Evolutionary conservation across 352 stramenopile genomes (phyloP), one percentile per base, ranked within the genome.

Genomic region (Bremia lactucae): DNA sequence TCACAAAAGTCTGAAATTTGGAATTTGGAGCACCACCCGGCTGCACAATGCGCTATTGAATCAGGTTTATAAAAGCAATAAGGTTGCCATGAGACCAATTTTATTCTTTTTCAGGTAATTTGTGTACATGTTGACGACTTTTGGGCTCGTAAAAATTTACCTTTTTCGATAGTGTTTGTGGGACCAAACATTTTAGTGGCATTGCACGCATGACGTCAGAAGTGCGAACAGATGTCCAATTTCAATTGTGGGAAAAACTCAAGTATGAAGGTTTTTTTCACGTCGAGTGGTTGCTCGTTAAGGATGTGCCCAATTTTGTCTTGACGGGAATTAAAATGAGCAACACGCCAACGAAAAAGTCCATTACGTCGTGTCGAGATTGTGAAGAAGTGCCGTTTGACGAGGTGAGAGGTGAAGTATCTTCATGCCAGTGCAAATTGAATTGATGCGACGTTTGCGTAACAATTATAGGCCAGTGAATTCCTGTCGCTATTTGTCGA

Each of bases 1-100:
- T 31, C 77, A 90, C 62, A 87, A 85, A 59, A 90, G 77, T 34
- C 62, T 90, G 34, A 90, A 90, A 59, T 90, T 69, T 44, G 77
- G 77, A 23, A 46, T 90, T 36, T 90, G 77, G 77, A 86, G 71
- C 37, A 85, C 68, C 43, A 90, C 77, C 13, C 79, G 29, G 55
- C 56, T 63, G 42, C 71, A 83, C 52, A 86, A 85, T 42, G 62
- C 65, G 46, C 39, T 76, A 39, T 40, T 90, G 25, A 68, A 90
- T 44, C 62, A 82, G 44, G 66, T 82, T 0, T 90, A 85, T 35
- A 52, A 62, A 38, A 86, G 75, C 46, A 70, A 87, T 22, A 56
- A 86, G 52, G 72, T 72, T 22, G 62, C 70, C 24, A 61, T 81
- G 25, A 62, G 72, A 0, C 74, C 77, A 9, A 59, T 90, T 6